phyloP scores from a whole-genome alignment of 805 yeast species.

The Candida insectorum region DNA sequence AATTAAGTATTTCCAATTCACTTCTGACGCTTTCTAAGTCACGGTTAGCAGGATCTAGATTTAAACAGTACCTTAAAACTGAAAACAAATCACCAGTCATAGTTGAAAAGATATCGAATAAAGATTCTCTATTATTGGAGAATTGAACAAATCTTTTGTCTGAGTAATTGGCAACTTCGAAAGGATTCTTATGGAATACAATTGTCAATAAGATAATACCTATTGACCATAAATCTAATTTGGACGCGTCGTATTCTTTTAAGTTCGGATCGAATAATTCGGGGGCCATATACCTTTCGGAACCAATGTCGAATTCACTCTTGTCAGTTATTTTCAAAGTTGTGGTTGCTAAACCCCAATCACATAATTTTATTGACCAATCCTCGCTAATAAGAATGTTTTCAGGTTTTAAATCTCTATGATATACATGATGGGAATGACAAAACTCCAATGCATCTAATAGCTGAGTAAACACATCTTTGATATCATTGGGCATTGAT shows the following conservation, averaged over 20 bases:
- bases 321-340: constrained; percentile 52
- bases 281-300: constrained; percentile 94
- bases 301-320: constrained; percentile 71
- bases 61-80: constrained; percentile 72
- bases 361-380: constrained; percentile 56
- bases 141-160: constrained; percentile 84
- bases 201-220: constrained; percentile 81
- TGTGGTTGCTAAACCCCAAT: constrained; percentile 59
- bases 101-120: constrained; percentile 87
- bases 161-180: constrained; percentile 71
- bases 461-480: constrained; percentile 51
- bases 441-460: constrained; percentile 50
- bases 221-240: constrained; percentile 85
- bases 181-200: constrained; percentile 87
- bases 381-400: constrained; percentile 51
- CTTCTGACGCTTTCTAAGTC: constrained; percentile 56
- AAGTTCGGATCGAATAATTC: constrained; percentile 67
- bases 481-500: constrained; percentile 49
- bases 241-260: constrained; percentile 69
- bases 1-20: constrained; percentile 58
- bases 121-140: constrained; percentile 81
- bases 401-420: constrained; percentile 58
- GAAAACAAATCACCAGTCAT: constrained; percentile 84
- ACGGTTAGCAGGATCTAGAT: constrained; percentile 86
- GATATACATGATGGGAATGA: constrained; percentile 47